These are phyloP conservation scores for Dissophora ornata DNA, from an alignment of 192 early-diverging fungal species.

Conservation along the genomic window DNA sequence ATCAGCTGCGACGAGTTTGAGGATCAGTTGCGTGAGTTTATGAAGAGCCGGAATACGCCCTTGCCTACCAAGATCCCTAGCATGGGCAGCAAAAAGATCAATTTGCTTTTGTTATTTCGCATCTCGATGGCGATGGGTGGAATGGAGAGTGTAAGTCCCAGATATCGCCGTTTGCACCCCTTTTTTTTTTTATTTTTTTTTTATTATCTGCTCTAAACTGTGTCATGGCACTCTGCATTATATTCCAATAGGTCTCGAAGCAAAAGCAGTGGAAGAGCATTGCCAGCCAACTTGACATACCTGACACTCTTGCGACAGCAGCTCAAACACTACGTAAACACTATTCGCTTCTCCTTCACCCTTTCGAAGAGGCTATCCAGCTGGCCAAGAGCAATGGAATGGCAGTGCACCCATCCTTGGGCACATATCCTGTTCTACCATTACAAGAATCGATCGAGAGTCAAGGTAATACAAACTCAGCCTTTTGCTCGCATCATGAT, in stretches of 20 bases:
- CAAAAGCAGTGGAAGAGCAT: conserved; percentile 55
- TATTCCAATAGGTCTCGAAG: conserved; percentile 54
- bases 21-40: conserved; percentile 45
- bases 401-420: conserved; percentile 44
- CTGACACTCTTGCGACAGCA: conserved; percentile 49
- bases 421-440: conserved; percentile 33
- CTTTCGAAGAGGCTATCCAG: conserved; percentile 44
- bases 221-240: too few relatives aligned
- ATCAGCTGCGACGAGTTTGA: conserved; percentile 49
- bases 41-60: conserved; percentile 42
- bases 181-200: too few relatives aligned
- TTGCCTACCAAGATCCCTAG: conserved; percentile 51
- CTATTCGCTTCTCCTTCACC: conserved; percentile 46
- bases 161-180: background rate
- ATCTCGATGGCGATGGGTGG: conserved; percentile 52
- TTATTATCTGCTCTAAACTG: background rate
- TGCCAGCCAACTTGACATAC: conserved; percentile 47
- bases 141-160: conserved; percentile 50
- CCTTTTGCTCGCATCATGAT: too few relatives aligned
- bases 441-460: conserved; percentile 31
- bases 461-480: conserved; percentile 23
- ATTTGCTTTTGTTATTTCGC: conserved; percentile 41
- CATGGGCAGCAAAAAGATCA: conserved; percentile 55
- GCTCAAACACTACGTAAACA: conserved; percentile 52
- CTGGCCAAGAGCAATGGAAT: conserved; percentile 38